A percentile compares a stretch with the other conserved stretches of the same genome.
These are phyloP conservation scores for Pythium periplocum DNA, from an alignment of 352 stramenopile species.

Conservation along the genomic window DNA sequence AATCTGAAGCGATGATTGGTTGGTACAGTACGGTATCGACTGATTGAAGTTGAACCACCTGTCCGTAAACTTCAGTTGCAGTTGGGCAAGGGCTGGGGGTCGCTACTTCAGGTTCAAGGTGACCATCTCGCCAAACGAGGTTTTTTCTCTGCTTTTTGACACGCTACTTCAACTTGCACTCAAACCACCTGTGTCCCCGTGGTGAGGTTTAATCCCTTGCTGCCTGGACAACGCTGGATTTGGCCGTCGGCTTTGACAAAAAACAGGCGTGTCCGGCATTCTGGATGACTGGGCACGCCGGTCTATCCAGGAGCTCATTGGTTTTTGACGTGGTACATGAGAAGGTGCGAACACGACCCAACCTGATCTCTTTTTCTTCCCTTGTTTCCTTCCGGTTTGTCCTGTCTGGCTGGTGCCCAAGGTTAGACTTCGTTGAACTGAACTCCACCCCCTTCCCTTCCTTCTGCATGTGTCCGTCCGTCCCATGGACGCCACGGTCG, in stretches of 20 bases:
- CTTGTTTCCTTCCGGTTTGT: conserved; percentile 7
- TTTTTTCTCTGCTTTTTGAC: conserved; percentile 3
- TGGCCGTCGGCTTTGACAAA: not conserved
- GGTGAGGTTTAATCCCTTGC: conserved; percentile 8
- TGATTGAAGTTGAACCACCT: conserved; percentile 15
- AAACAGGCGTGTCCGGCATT: too few relatives aligned
- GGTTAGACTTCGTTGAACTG: not conserved
- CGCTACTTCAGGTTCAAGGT: conserved; percentile 13
- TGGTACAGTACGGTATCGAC: not conserved
- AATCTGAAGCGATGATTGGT: conserved; percentile 2
- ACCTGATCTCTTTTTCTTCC: not conserved
- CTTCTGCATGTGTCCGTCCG: not conserved
- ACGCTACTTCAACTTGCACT: conserved; percentile 8
- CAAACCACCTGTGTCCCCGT: not conserved
- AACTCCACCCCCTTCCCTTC: conserved; percentile 3
- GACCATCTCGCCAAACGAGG: conserved; percentile 4
- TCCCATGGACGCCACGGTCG: not conserved
- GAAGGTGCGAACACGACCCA: conserved; percentile 4
- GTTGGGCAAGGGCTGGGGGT: conserved; percentile 18
- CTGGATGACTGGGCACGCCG: too few relatives aligned
- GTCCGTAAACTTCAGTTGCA: conserved; percentile 25
- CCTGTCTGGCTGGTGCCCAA: conserved; percentile 9
- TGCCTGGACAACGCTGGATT: conserved; percentile 13
- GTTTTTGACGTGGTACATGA: conserved; percentile 4
- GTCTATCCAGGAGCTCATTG: too few relatives aligned